These are phyloP conservation scores for Fraxinus platypoda DNA, from an alignment of 305 asterid species.

Conservation along the genomic window DNA sequence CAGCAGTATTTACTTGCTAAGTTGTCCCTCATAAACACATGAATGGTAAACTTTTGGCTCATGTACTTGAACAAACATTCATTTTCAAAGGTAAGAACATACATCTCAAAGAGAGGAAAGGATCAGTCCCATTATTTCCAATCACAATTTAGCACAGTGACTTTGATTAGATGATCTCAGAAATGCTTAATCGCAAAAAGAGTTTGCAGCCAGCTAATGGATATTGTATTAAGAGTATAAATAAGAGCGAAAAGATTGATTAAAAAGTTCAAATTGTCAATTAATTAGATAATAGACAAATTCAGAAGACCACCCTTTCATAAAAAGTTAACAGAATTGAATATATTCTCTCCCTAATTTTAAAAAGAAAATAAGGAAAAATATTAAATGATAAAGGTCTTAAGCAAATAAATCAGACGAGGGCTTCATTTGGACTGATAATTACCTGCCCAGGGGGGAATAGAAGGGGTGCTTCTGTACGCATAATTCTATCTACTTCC, in stretches of 20 bases:
- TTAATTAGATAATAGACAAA: neutral
- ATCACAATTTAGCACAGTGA: neutral
- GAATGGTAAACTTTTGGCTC: neutral
- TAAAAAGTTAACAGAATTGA: neutral
- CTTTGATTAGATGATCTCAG: neutral
- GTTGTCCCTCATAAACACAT: neutral
- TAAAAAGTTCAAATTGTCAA: neutral
- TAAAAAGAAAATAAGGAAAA: neutral
- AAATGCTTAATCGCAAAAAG: neutral
- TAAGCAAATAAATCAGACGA: neutral
- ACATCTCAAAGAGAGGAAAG: neutral
- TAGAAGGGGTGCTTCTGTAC: conserved; percentile 78
- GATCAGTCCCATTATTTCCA: neutral
- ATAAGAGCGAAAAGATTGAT: neutral
- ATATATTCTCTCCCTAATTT: neutral
- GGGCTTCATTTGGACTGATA: conserved; percentile 13
- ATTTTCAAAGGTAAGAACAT: no score
- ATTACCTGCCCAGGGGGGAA: conserved; percentile 91
- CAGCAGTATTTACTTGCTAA: neutral
- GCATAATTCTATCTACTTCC: conserved; percentile 84
- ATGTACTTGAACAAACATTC: neutral
- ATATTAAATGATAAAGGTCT: neutral
- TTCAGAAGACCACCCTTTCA: neutral
- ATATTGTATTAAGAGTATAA: neutral
- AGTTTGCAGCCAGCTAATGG: neutral